phyloP scores from a whole-genome alignment of 78 protist species.

The Emiliania huxleyi region DNA sequence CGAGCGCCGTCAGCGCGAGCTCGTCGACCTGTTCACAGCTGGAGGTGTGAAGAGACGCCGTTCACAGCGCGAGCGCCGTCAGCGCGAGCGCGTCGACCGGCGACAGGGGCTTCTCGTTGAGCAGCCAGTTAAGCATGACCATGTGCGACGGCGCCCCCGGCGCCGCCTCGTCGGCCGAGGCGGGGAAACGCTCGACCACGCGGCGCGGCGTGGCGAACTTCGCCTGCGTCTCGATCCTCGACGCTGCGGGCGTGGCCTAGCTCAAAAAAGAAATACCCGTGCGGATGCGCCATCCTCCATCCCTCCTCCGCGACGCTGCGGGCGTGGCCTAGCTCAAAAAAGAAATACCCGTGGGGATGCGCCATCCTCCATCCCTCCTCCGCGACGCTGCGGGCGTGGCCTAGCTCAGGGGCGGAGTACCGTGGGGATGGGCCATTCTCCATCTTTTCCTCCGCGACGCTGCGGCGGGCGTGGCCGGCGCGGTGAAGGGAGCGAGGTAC shows the following conservation, averaged over 20 bases:
- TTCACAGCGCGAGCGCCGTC: conserved; percentile 16
- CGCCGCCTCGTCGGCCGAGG: background rate
- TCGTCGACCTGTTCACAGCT: conserved; percentile 25
- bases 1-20: conserved; percentile 46
- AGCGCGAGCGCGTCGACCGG: background rate
- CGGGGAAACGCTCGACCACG: background rate
- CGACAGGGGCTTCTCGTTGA: conserved; percentile 22
- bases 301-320: too few relatives aligned
- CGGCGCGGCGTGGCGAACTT: background rate
- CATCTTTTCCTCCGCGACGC: background rate
- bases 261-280: too few relatives aligned
- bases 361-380: too few relatives aligned
- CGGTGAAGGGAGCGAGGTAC: background rate
- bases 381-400: too few relatives aligned
- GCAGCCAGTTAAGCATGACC: conserved; percentile 50
- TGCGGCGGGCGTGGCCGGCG: background rate
- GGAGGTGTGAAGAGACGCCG: too few relatives aligned
- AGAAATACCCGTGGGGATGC: too few relatives aligned
- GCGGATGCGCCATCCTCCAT: too few relatives aligned
- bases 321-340: too few relatives aligned
- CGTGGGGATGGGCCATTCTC: too few relatives aligned
- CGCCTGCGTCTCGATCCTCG: background rate
- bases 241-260: background rate
- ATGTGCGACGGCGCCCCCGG: background rate
- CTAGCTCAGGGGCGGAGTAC: too few relatives aligned